phyloP scores from a whole-genome alignment of 345 rosid genomes.

The Theobroma cacao region DNA sequence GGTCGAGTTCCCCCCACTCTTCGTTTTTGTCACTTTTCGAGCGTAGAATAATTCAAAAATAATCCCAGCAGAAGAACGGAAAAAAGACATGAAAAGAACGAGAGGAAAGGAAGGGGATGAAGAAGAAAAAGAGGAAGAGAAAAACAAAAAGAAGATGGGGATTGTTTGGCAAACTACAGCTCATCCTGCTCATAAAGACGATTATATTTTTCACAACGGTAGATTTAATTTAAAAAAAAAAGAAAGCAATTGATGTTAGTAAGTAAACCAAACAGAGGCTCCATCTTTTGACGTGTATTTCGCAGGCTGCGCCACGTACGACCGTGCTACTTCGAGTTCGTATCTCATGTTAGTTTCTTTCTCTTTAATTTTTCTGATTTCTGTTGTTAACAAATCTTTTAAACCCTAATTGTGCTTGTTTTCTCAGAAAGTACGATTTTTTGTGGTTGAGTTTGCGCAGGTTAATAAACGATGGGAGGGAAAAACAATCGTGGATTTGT shows the following conservation, averaged over 20 bases:
- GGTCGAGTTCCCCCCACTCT: neutral
- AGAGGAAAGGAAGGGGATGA: conserved; percentile 31
- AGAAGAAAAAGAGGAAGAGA: conserved; percentile 18
- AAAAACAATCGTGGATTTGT: conserved; percentile 84
- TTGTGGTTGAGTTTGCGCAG: conserved; percentile 27
- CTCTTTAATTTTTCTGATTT: neutral
- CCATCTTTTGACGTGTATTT: conserved; percentile 27
- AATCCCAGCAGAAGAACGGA: neutral
- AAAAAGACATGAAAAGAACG: conserved; percentile 7
- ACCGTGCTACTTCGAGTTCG: conserved; percentile 86
- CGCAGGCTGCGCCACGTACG: conserved; percentile 80
- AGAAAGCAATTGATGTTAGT: no score
- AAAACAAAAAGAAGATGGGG: conserved; percentile 35
- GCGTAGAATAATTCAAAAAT: neutral
- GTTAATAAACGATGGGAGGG: conserved; percentile 92
- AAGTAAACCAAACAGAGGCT: no score
- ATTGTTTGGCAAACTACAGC: conserved; percentile 65
- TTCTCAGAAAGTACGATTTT: neutral
- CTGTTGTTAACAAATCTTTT: neutral
- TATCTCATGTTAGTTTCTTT: conserved; percentile 61
- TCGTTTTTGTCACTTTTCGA: neutral
- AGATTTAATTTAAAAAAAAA: no score
- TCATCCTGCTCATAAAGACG: conserved; percentile 56
- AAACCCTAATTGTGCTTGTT: conserved; percentile 13
- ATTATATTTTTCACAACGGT: no score